These are phyloP conservation scores for Diaporthe vaccinii DNA, from an alignment of 2,329 filamentous ascomycete genomes.

Conservation along the genomic window DNA sequence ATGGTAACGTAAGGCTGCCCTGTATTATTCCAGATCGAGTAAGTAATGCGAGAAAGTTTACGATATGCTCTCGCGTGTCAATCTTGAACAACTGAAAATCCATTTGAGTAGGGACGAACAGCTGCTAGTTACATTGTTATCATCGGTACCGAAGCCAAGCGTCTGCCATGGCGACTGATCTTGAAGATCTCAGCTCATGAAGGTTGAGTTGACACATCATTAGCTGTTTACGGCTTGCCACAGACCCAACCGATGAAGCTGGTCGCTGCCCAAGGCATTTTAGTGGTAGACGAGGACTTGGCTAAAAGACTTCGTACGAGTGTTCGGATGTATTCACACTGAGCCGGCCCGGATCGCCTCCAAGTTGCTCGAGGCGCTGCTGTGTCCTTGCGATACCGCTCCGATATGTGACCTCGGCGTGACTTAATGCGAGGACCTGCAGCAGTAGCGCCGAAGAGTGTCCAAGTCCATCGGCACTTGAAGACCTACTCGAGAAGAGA, in stretches of 20 bases:
- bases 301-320: no score
- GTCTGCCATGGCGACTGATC: neutral
- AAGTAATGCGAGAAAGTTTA: neutral
- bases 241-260: no score
- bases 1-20: neutral
- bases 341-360: neutral
- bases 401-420: neutral
- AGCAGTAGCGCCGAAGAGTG: conserved; percentile 11
- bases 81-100: no score
- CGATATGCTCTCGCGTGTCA: neutral
- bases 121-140: no score
- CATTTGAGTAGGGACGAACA: neutral
- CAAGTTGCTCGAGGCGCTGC: neutral
- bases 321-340: no score
- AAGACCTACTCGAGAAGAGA: neutral
- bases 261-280: no score
- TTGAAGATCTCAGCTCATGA: neutral
- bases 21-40: neutral
- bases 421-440: neutral
- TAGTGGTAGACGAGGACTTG: neutral
- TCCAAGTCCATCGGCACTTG: neutral
- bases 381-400: neutral
- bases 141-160: neutral
- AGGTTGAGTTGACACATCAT: neutral
- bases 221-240: no score